Evolutionary conservation across 2,329 filamentous ascomycete species (phyloP), one percentile per base, ranked within the genome.

Genomic region (Fusarium staphyleae): DNA sequence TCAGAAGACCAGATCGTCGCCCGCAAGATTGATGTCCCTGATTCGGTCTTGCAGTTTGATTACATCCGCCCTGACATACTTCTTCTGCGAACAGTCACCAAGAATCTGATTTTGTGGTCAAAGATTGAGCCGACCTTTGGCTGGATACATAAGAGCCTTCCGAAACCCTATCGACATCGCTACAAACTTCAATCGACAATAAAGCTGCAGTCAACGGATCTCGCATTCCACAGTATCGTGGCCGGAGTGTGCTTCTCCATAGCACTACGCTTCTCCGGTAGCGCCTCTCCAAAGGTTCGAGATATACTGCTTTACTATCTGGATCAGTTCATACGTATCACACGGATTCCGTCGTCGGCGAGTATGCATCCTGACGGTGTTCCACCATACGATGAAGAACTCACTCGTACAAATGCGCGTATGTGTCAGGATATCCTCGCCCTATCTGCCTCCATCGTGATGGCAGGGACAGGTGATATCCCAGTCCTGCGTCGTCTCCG

Each of bases 391-490:
- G 96, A 99, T 69, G 87, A 89, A 35, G 91, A 90, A 67, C 81
- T 97, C 13, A 86, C 93, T 2, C 83, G 91, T 28, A 88, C 89
- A 46, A 93, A 93, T 7, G 87, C 93, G 2, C 84, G 91, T 30
- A 96, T 96, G 78, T 98, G 95, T 67, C 91, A 97, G 67, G 93
- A 98, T 68, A 80, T 96, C 3, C 75, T 97, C 10, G 91, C 91
- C 1, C 78, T 99, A 5, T 89, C 92, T 5, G 85, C 86, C 16
- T 87, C 95, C 1, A 91, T 89, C 2, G 91, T 98, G 44, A 98
- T 98, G 93, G 92, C 96, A 5, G 95, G 95, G 22, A 96, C 92
- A 0, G 95, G 96, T 32, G 96, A 99, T 69, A 78, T 99, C 15
- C 77, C 84, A 2, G 87, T 96, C 1, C 89, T 98, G 66, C 87